These are phyloP conservation scores for Biscogniauxia marginata DNA, from an alignment of 2,329 filamentous ascomycete species.

Conservation along the genomic window DNA sequence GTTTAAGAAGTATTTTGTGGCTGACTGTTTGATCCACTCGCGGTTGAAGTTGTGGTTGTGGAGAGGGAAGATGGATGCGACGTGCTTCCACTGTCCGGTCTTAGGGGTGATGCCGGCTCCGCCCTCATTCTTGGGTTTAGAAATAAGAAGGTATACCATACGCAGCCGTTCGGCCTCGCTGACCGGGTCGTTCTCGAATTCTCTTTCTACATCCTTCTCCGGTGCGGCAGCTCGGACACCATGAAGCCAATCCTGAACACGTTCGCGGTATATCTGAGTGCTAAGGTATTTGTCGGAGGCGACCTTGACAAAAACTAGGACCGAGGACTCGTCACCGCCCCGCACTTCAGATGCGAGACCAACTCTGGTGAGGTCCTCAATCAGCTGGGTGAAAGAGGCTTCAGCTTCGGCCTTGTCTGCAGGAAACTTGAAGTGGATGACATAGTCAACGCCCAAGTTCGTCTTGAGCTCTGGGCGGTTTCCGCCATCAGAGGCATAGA, in stretches of 20 bases:
- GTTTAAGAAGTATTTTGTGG: constrained; percentile 67
- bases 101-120: constrained; percentile 75
- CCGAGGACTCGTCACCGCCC: constrained; percentile 68
- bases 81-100: constrained; percentile 68
- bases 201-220: constrained; percentile 65
- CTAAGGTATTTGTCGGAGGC: constrained; percentile 72
- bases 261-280: constrained; percentile 79
- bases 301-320: constrained; percentile 82
- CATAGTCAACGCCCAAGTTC: constrained; percentile 73
- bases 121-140: constrained; percentile 68
- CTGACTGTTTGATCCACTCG: constrained; percentile 72
- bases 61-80: constrained; percentile 73
- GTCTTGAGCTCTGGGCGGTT: constrained; percentile 27
- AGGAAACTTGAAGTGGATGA: constrained; percentile 75
- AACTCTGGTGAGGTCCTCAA: constrained; percentile 70
- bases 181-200: constrained; percentile 71
- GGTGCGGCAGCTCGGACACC: constrained; percentile 79
- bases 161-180: constrained; percentile 86
- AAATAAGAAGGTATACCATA: constrained; percentile 83
- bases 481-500: constrained; percentile 28
- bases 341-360: constrained; percentile 89
- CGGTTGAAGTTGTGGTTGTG: constrained; percentile 77
- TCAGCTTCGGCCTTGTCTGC: constrained; percentile 65
- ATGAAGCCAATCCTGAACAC: constrained; percentile 91
- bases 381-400: constrained; percentile 73